Evolutionary conservation across 495 filamentous ascomycete species (phyloP), one percentile per base, ranked within the genome.

Genomic region (Podospora bellae-mahoneyi): DNA sequence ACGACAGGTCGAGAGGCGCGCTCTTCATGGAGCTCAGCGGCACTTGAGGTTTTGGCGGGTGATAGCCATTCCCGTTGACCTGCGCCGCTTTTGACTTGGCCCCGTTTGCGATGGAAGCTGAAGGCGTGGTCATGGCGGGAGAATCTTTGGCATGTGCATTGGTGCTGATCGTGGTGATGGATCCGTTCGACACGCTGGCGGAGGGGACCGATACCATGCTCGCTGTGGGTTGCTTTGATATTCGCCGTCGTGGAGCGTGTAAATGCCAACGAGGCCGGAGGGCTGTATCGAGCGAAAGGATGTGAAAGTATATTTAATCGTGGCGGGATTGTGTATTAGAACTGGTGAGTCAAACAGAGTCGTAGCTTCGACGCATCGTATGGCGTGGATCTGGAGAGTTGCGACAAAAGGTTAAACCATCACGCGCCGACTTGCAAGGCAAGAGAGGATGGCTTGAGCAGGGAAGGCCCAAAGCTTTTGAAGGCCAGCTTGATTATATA

Each of bases 1-100:
- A 96, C 55, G 87, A 88, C 70, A 98, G 76, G 75, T 98, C 94
- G 64, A 99, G 83, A 55, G 92, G 88, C 62, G 79, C 60, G 62
- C 83, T 85, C 54, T 71, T 79, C 79, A 87, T 78, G 48, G 82
- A 78, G 71, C 85, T 87, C 59, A 87, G 75, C 54, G 82, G 84
- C 26, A 77, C 73, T 32, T 79, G 80, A 5, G 80, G 74, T 60
- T 84, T 83, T 5, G 81, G 69, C 39, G 84, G 83, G 69, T 86
- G 83, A 48, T 82, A 81, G 68, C 84, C 81, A 71, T 86, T 86
- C n/a, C 80, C 78, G 76, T 80, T 83, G 68, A 80, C 77, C 53
- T 78, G 79, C n/a, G 74, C 68, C 5, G 80, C 65, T 66, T 81
- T 82, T 3, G 78, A 62, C 66, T 85, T 86, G 55, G 74, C 70